phyloP scores from a whole-genome alignment of 345 rosid genomes.

The Durio zibethinus region DNA sequence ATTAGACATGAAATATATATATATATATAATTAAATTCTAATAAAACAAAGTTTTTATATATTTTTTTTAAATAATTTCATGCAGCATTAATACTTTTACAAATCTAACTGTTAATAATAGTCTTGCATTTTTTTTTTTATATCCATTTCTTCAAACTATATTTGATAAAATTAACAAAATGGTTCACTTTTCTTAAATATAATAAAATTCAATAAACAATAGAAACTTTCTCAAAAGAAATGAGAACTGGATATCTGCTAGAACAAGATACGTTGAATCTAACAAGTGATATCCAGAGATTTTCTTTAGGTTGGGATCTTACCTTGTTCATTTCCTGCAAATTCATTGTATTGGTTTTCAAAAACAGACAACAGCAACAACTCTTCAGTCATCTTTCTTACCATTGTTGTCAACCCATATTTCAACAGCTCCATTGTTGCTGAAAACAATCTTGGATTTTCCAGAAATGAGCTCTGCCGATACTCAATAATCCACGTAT shows the following conservation, averaged over 20 bases:
- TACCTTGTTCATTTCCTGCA: constrained; percentile 6
- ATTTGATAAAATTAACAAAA: neutral
- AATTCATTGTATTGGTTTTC: constrained; percentile 10
- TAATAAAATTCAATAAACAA: neutral
- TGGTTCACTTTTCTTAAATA: neutral
- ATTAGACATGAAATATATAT: no score
- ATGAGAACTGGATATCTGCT: neutral
- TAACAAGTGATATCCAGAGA: neutral
- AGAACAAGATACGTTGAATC: neutral
- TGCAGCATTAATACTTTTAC: no score
- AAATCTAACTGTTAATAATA: no score
- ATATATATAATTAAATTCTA: no score
- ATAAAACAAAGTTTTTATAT: no score
- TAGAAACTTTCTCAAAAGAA: neutral
- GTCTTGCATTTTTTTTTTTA: no score
- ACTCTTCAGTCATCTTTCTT: constrained; percentile 26
- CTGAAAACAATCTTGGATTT: constrained; percentile 41
- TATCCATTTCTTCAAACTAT: neutral
- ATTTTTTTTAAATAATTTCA: no score
- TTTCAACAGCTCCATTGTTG: constrained; percentile 43
- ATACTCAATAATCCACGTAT: constrained; percentile 80
- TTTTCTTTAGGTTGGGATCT: constrained; percentile 42
- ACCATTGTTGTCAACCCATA: constrained; percentile 21
- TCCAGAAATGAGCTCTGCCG: constrained; percentile 43
- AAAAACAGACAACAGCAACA: constrained; percentile 28